These are phyloP conservation scores for Pseudopyricularia javanii DNA, from an alignment of 2,329 filamentous ascomycete species.

Conservation along the genomic window DNA sequence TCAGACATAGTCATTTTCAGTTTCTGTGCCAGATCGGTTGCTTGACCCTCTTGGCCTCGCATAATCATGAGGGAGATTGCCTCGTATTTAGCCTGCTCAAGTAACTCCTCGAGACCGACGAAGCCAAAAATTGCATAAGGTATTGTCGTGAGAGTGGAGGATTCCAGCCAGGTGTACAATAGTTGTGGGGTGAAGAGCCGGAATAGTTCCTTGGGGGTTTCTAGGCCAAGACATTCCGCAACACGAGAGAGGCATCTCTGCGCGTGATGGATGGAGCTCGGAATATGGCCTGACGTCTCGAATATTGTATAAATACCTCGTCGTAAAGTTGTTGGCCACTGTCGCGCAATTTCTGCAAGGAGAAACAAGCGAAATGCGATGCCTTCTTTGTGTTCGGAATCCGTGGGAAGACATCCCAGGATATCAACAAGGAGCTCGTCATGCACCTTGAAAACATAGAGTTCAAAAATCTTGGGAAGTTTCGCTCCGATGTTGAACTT, in stretches of 20 bases:
- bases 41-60: conserved; percentile 57
- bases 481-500: conserved; percentile 64
- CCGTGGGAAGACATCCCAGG: conserved; percentile 62
- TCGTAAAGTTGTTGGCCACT: conserved; percentile 76
- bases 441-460: conserved; percentile 73
- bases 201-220: conserved; percentile 61
- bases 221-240: conserved; percentile 50
- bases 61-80: conserved; percentile 71
- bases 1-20: conserved; percentile 41
- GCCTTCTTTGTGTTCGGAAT: conserved; percentile 62
- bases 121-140: conserved; percentile 84
- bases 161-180: conserved; percentile 78
- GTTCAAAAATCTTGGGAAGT: conserved; percentile 63
- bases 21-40: conserved; percentile 44
- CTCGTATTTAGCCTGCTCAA: conserved; percentile 63
- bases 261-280: conserved; percentile 55
- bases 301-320: conserved; percentile 90
- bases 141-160: conserved; percentile 53
- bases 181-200: conserved; percentile 77
- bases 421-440: conserved; percentile 78
- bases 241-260: conserved; percentile 57
- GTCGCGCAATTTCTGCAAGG: conserved; percentile 63
- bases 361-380: conserved; percentile 74
- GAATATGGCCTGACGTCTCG: conserved; percentile 69
- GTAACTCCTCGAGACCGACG: conserved; percentile 50